A percentile compares a stretch with the other conserved stretches of the same genome.
These are phyloP conservation scores for Penicillium coffeae DNA, from an alignment of 495 filamentous ascomycete species.

Conservation along the genomic window DNA sequence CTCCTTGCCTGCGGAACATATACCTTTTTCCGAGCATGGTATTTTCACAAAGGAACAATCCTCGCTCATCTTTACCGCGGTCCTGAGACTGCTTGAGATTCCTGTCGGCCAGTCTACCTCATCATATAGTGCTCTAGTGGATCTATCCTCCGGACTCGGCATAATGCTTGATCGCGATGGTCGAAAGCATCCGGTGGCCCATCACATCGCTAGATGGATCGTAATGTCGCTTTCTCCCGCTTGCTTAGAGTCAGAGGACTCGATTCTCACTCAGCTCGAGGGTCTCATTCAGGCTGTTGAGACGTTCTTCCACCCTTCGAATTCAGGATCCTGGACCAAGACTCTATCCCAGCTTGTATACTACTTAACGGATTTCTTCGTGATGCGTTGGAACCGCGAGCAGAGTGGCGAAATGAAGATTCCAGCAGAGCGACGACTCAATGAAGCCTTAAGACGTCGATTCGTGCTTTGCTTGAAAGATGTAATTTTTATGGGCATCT, in stretches of 20 bases:
- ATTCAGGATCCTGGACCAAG: constrained; percentile 88
- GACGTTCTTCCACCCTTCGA: constrained; percentile 98
- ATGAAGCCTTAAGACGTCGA: constrained; percentile 71
- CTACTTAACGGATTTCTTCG: constrained; percentile 92
- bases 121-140: constrained; percentile 77
- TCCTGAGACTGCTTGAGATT: constrained; percentile 87
- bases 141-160: constrained; percentile 76
- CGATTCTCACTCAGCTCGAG: constrained; percentile 80
- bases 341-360: constrained; percentile 86
- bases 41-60: constrained; percentile 92
- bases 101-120: constrained; percentile 95
- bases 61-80: constrained; percentile 85
- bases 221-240: constrained; percentile 87
- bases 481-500: constrained; percentile 97
- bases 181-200: constrained; percentile 84
- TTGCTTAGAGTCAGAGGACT: constrained; percentile 72
- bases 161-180: constrained; percentile 85
- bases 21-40: constrained; percentile 82
- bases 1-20: constrained; percentile 64
- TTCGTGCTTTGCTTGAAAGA: constrained; percentile 90
- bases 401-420: constrained; percentile 85
- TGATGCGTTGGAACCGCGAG: constrained; percentile 96
- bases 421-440: constrained; percentile 74
- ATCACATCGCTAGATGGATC: constrained; percentile 93
- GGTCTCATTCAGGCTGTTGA: constrained; percentile 93